These are phyloP conservation scores for Solanum ossicruentum DNA, from an alignment of 257 asterid species.

Conservation along the genomic window DNA sequence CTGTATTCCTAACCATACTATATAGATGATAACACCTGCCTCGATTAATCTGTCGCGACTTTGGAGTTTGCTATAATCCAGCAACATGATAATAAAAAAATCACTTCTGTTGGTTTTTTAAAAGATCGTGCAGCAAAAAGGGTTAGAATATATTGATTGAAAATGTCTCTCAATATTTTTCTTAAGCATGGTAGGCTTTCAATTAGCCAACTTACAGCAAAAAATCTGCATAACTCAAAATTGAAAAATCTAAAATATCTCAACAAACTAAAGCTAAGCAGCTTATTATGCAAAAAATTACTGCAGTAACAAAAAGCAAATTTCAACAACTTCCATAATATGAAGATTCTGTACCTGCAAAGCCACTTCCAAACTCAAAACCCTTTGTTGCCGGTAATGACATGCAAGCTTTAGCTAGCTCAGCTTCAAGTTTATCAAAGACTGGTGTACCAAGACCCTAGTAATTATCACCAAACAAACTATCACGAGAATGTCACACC, in stretches of 20 bases:
- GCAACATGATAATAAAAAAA: background rate
- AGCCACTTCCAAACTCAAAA: conserved; percentile 95
- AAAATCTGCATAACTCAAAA: background rate
- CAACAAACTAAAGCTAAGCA: background rate
- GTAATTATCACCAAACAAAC: conserved; percentile 12
- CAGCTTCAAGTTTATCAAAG: conserved; percentile 97
- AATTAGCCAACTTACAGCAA: background rate
- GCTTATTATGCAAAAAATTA: background rate
- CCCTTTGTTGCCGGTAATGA: conserved; percentile 98
- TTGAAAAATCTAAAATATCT: background rate
- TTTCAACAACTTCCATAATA: background rate
- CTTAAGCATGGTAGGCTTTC: background rate
- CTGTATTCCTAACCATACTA: background rate
- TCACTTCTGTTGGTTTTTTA: background rate
- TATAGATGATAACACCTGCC: background rate
- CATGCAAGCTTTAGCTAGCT: conserved; percentile 85
- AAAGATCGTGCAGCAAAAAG: background rate
- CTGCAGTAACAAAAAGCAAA: background rate
- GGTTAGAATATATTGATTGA: background rate
- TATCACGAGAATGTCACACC: background rate
- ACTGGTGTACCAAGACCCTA: conserved; percentile 99
- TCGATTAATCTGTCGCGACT: background rate
- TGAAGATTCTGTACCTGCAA: conserved; percentile 43
- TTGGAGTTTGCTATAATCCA: background rate
- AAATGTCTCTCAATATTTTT: background rate